These are phyloP conservation scores for Lunularia cruciata DNA, from an alignment of 225 moss, liverwort and hornwort genomes.

Conservation along the genomic window DNA sequence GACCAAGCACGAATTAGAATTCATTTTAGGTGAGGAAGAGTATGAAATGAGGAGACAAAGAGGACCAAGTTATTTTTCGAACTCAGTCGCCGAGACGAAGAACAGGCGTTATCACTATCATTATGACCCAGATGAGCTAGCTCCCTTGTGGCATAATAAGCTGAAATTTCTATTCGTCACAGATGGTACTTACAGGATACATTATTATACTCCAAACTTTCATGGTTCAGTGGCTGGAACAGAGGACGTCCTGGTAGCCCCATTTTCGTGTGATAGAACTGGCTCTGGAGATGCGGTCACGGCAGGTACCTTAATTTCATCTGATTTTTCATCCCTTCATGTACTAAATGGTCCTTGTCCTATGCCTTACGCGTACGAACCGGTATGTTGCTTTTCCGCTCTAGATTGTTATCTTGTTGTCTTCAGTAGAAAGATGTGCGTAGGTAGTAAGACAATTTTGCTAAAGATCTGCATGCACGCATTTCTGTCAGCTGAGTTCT, in stretches of 20 bases:
- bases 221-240: slow-evolving; percentile 85
- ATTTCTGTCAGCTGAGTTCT: too few relatives aligned
- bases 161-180: slow-evolving; percentile 77
- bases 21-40: slow-evolving; percentile 79
- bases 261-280: slow-evolving; percentile 88
- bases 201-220: slow-evolving; percentile 83
- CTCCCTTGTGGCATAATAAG: slow-evolving; percentile 74
- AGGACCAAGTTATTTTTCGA: slow-evolving; percentile 58
- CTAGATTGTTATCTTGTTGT: too few relatives aligned
- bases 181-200: slow-evolving; percentile 84
- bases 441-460: too few relatives aligned
- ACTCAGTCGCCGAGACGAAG: slow-evolving; percentile 65
- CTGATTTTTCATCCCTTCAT: too few relatives aligned
- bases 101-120: slow-evolving; percentile 82
- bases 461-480: too few relatives aligned
- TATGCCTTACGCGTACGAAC: too few relatives aligned
- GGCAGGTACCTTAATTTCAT: slow-evolving; percentile 52
- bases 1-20: slow-evolving; percentile 94
- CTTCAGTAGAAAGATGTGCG: too few relatives aligned
- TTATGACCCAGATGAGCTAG: slow-evolving; percentile 79
- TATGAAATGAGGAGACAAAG: slow-evolving; percentile 57
- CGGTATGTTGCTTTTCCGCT: too few relatives aligned
- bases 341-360: too few relatives aligned
- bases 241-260: slow-evolving; percentile 89
- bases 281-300: slow-evolving; percentile 90